Base-by-base conservation (phyloP, 2,329 filamentous ascomycete genomes). In the Fusarium pseudoanthophilum region DNA sequence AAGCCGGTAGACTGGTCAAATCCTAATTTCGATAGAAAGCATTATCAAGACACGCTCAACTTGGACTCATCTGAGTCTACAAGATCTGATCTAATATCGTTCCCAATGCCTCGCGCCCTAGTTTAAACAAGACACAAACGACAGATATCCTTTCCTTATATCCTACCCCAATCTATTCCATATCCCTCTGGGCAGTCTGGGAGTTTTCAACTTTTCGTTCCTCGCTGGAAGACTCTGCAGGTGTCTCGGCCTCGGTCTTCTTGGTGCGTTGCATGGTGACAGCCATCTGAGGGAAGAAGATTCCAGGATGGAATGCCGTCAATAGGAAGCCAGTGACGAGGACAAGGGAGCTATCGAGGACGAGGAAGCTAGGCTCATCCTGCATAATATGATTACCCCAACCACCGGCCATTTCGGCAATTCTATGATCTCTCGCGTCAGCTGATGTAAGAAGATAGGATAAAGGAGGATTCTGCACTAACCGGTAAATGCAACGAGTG, bases 301-400 rank as follows among this genome's bases (percentile, higher is more conserved):
- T 62, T 18, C 87, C 88, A 0, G 89, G 88, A 48, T 88, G 85
- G 79, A 89, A 88, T 30, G 81, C 79, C 11, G 87, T 87, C 40
- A 90, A 82, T 26, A 88, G 81, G 24, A 82, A 77, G 21, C 84
- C 84, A 32, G 86, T 84, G 64, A 90, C 80, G 32, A 88, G 78
- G 60, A 90, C 82, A 79, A 90, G 85, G 62, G 82, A 83, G 69
- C 76, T 76, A 74, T 92, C 90, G 43, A 91, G 84, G 18, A 88
- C 85, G 67, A 90, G 84, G 75, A 91, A 92, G 24, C 86, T 87
- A 49, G 84, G 82, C 82, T 92, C 83, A 79, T 91, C 85, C 73
- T 89, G 88, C 89, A 92, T 91, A 78, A 91, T 88, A 21, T 83
- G 77, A 80, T 90, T 91, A 15, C 87, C 88, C 89, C 89, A 92